phyloP scores from a whole-genome alignment of 768 basidiomycete species.

The Trametes punicea region DNA sequence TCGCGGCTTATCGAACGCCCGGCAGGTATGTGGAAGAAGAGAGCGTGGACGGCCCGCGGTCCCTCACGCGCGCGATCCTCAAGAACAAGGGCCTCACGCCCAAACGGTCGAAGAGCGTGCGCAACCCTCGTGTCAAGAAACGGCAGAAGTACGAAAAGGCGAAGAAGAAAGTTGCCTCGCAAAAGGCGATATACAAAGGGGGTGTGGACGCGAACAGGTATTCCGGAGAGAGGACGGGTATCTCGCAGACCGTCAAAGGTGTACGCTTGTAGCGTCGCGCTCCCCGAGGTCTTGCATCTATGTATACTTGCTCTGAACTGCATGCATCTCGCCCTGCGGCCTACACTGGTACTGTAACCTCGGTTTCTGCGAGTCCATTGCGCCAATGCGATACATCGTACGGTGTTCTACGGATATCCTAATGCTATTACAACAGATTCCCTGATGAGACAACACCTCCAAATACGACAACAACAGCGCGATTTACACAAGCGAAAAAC shows the following conservation, averaged over 20 bases:
- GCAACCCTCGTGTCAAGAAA: constrained; percentile 98
- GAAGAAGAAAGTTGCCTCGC: constrained; percentile 85
- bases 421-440: constrained; percentile 17
- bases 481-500: too few species aligned
- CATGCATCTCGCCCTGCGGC: not conserved
- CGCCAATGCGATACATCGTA: constrained; percentile 7
- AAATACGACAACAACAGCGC: too few species aligned
- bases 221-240: constrained; percentile 91
- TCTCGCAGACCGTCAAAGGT: constrained; percentile 87
- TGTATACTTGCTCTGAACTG: not conserved
- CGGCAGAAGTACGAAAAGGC: constrained; percentile 91
- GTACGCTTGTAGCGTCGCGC: constrained; percentile 47
- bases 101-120: constrained; percentile 79
- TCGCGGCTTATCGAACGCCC: constrained; percentile 8
- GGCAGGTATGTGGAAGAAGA: constrained; percentile 35
- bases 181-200: constrained; percentile 91
- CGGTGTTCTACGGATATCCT: constrained; percentile 16
- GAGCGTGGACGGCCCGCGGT: constrained; percentile 69
- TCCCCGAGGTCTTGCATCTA: not conserved
- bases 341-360: not conserved
- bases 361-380: not conserved
- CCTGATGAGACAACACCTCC: too few species aligned
- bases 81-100: constrained; percentile 95
- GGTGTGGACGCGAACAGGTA: constrained; percentile 76
- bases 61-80: constrained; percentile 86